Conservation (phyloP, 768 basidiomycete genomes). For the Pleurotus pulmonarius region DNA sequence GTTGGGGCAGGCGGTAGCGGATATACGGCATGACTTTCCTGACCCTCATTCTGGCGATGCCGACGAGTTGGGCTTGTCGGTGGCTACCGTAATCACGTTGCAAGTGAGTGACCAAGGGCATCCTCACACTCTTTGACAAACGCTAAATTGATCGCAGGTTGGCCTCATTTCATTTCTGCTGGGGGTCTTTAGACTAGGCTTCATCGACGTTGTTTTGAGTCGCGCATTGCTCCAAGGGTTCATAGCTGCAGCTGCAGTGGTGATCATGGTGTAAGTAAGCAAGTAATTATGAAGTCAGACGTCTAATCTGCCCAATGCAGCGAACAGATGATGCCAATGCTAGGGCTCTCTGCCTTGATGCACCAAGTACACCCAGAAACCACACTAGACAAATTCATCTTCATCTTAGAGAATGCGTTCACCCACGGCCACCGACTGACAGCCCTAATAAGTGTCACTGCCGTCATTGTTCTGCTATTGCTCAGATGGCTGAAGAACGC, state of each 20-base stretch:
- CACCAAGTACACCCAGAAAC: slow-evolving; percentile 55
- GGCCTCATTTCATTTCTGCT: slow-evolving; percentile 83
- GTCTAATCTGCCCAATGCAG: slow-evolving; percentile 28
- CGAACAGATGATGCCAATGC: slow-evolving; percentile 87
- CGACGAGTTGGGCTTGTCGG: slow-evolving; percentile 56
- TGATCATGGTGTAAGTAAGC: slow-evolving; percentile 73
- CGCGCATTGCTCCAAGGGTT: slow-evolving; percentile 87
- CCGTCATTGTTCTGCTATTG: slow-evolving; percentile 61
- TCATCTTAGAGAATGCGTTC: slow-evolving; percentile 60
- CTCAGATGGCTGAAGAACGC: slow-evolving; percentile 53
- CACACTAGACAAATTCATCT: slow-evolving; percentile 73
- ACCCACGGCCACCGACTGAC: slow-evolving; percentile 63
- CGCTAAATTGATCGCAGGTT: slow-evolving; percentile 39
- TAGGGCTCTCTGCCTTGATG: slow-evolving; percentile 65
- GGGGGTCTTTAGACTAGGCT: slow-evolving; percentile 86
- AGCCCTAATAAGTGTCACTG: slow-evolving; percentile 68
- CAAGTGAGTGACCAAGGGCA: slow-evolving; percentile 45
- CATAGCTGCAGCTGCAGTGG: slow-evolving; percentile 77
- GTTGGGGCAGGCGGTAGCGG: slow-evolving; percentile 81
- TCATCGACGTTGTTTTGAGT: slow-evolving; percentile 90
- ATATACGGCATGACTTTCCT: slow-evolving; percentile 48
- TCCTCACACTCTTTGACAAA: not conserved
- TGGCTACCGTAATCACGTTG: slow-evolving; percentile 79
- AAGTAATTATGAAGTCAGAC: not conserved
- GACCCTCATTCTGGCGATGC: slow-evolving; percentile 39